Percentiles rank a stretch among this genome's conserved stretches.
Conservation (phyloP, 1,139 yeast genomes). For the Arxiozyma slooffiae region DNA sequence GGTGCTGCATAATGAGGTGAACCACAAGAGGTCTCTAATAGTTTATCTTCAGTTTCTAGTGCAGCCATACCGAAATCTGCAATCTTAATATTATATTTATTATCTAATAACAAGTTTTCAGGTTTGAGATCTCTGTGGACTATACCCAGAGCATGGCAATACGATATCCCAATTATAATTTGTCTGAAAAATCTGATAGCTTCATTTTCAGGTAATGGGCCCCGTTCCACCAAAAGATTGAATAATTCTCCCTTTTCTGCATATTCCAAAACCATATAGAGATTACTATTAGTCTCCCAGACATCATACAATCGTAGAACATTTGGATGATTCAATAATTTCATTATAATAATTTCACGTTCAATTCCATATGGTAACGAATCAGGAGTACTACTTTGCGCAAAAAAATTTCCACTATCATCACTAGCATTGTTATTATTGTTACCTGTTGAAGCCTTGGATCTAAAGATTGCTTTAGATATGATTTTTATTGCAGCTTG, state of each 20-base stretch:
- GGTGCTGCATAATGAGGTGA: conserved; percentile 99
- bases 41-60: conserved; percentile 70
- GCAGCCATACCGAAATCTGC: conserved; percentile 99
- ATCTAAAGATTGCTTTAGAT: conserved; percentile 44
- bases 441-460: conserved; percentile 9
- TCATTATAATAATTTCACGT: conserved; percentile 76
- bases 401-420: conserved; percentile 29
- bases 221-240: conserved; percentile 66
- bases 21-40: conserved; percentile 93
- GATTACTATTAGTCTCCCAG: conserved; percentile 72
- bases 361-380: conserved; percentile 72
- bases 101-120: conserved; percentile 80
- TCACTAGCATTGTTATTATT: conserved; percentile 18
- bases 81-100: conserved; percentile 79
- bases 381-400: conserved; percentile 36
- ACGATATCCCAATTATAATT: neutral
- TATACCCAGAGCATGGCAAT: conserved; percentile 71
- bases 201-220: conserved; percentile 66
- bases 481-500: conserved; percentile 77
- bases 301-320: conserved; percentile 70
- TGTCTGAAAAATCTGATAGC: conserved; percentile 32
- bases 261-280: conserved; percentile 65
- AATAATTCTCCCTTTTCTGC: conserved; percentile 80
- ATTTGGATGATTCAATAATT: conserved; percentile 64
- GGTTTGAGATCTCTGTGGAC: conserved; percentile 95